phyloP scores from a whole-genome alignment of 2,329 filamentous ascomycete species.

The Raffaelea deltoideospora region DNA sequence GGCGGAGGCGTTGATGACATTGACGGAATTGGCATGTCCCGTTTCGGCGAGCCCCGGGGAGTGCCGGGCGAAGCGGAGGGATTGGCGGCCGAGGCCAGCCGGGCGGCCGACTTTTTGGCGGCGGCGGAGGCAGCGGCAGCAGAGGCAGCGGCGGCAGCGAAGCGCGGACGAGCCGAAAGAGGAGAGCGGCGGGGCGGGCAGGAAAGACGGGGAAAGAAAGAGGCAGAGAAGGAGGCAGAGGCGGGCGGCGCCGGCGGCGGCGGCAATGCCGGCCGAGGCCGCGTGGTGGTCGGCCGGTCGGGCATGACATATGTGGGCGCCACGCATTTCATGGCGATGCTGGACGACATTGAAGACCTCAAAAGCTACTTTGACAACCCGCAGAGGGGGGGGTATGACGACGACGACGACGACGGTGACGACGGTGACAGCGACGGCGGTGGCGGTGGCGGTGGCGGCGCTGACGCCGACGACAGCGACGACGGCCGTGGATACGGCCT shows the following conservation, averaged over 20 bases:
- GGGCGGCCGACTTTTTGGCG: not conserved
- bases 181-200: no score
- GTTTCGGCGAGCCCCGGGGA: not conserved
- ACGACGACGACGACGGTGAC: no score
- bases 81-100: not conserved
- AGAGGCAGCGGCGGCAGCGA: no score
- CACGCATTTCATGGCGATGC: constrained; percentile 44
- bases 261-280: constrained; percentile 14
- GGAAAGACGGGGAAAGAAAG: not conserved
- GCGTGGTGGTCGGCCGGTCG: constrained; percentile 27
- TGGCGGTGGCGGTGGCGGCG: no score
- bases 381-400: constrained; percentile 19
- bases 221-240: not conserved
- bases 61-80: not conserved
- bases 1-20: no score
- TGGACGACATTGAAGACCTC: constrained; percentile 46
- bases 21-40: not conserved
- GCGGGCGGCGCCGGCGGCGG: no score
- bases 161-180: no score
- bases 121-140: not conserved
- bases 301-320: constrained; percentile 40
- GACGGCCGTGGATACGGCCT: constrained; percentile 18
- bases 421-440: no score
- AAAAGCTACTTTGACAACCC: constrained; percentile 41
- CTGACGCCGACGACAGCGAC: constrained; percentile 18